Base-by-base conservation (phyloP, 768 basidiomycete species). In the Termitomyces titanicus region DNA sequence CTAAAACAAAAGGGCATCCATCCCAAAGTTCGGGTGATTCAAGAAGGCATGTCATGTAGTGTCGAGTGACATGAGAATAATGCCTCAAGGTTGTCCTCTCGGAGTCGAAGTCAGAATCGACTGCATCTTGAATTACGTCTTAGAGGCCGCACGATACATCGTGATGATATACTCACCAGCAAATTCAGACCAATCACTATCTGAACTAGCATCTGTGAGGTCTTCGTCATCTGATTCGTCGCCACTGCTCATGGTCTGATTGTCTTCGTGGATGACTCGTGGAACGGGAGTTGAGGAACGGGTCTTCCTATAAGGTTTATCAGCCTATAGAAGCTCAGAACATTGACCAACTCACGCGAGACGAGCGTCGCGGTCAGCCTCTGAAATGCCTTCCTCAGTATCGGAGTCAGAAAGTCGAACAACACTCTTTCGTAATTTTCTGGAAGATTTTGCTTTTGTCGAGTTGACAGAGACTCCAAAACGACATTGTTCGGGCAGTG, bases 141-240 rank as follows among this genome's bases (percentile, higher is more conserved):
- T 57, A 17, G 57, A 48, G 18, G 18, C 15, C 17, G 18, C 18
- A 31, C 37, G 20, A 11, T 11, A 34, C 17, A 46, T 47, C 4
- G 39, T 34, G n/a, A 31, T 3, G 29, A 34, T 22, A 53, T 6
- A 59, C 70, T 56, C 54, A 82, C 82, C 76, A 46, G 58, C 63
- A 47, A 71, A 51, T 50, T 83, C 76, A 27, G 75, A 77, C 80
- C 76, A 79, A 48, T 73, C 70, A 65, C 72, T 72, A 43, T 80
- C 79, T 12, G 80, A 78, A 53, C 72, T 71, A 37, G 68, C 72
- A 45, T 86, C 86, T 2, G 83, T 87, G 47, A 88, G 64, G 63
- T 86, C 87, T 22, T 82, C 84, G 59, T 89, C 73, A 60, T 92
- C 92, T 2, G 91, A 92, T 68, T 93, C 91, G 59, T 92, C 90